Conservation (phyloP, 2,329 filamentous ascomycete species). For the Hymenoscyphus salicellus region DNA sequence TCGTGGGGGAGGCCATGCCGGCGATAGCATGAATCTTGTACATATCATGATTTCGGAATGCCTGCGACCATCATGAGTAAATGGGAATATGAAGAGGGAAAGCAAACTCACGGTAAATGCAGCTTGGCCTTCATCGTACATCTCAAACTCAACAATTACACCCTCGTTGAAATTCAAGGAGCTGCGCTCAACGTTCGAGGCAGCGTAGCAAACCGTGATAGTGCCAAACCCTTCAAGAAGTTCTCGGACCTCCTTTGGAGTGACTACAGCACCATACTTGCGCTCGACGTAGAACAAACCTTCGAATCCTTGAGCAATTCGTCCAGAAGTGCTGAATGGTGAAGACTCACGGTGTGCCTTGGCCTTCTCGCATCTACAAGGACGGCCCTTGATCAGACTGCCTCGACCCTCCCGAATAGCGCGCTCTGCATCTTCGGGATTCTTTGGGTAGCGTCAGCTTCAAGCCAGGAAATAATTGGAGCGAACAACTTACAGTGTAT, state of each 20-base stretch:
- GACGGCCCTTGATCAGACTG: constrained; percentile 51
- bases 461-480: neutral
- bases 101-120: constrained; percentile 45
- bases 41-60: constrained; percentile 31
- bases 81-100: neutral
- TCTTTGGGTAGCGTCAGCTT: constrained; percentile 40
- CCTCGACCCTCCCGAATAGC: constrained; percentile 50
- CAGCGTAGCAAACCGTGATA: constrained; percentile 35
- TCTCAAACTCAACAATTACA: constrained; percentile 49
- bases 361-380: constrained; percentile 58
- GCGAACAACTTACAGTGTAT: constrained; percentile 50
- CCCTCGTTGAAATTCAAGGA: constrained; percentile 33
- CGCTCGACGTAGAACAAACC: constrained; percentile 50
- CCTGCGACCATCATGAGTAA: constrained; percentile 21
- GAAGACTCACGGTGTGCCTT: constrained; percentile 53
- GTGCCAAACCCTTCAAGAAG: constrained; percentile 46
- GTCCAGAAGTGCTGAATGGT: constrained; percentile 1
- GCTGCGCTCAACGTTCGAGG: constrained; percentile 28
- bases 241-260: constrained; percentile 43
- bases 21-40: constrained; percentile 38
- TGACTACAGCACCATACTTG: constrained; percentile 39
- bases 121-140: constrained; percentile 51
- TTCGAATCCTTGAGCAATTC: constrained; percentile 31
- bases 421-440: constrained; percentile 46
- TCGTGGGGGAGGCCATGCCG: constrained; percentile 28